Evolutionary conservation across 2,329 filamentous ascomycete genomes (phyloP).

Genomic region (Diaporthe sp.): DNA sequence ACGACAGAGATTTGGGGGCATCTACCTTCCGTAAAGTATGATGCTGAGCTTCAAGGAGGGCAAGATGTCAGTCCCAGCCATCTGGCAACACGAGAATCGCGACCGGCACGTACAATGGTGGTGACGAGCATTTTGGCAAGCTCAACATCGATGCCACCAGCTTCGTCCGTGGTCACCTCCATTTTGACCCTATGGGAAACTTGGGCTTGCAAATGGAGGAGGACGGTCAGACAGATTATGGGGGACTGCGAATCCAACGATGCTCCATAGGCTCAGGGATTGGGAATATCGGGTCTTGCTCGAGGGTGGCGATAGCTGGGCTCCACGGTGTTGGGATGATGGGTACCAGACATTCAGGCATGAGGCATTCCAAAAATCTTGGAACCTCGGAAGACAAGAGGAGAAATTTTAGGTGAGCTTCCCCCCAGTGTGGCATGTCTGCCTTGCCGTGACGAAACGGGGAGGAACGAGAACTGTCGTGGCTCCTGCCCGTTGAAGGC

Average conservation of each 20-base stretch:
- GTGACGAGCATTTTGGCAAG: slow-evolving; percentile 21
- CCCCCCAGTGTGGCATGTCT: too few relatives aligned
- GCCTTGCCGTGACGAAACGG: neutral
- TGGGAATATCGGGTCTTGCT: neutral
- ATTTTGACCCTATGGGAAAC: neutral
- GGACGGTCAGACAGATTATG: neutral
- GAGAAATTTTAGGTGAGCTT: neutral
- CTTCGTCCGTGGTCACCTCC: neutral
- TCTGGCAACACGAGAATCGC: too few relatives aligned
- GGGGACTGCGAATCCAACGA: neutral
- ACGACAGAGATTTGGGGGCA: too few relatives aligned
- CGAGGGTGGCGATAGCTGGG: neutral
- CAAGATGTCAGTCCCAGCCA: neutral
- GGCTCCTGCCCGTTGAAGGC: neutral
- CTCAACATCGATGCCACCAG: neutral
- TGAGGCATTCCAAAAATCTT: neutral
- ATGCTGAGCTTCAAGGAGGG: slow-evolving; percentile 3
- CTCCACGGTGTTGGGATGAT: neutral
- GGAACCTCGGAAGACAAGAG: too few relatives aligned
- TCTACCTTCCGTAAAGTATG: slow-evolving; percentile 31
- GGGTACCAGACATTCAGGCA: neutral
- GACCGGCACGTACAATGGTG: neutral
- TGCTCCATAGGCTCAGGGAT: neutral
- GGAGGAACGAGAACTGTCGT: neutral
- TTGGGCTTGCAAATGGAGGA: neutral